Percentiles rank a stretch among this genome's conserved stretches.
These are phyloP conservation scores for Salicornia ramosissima DNA, from an alignment of 148 eudicot genomes.

Conservation along the genomic window DNA sequence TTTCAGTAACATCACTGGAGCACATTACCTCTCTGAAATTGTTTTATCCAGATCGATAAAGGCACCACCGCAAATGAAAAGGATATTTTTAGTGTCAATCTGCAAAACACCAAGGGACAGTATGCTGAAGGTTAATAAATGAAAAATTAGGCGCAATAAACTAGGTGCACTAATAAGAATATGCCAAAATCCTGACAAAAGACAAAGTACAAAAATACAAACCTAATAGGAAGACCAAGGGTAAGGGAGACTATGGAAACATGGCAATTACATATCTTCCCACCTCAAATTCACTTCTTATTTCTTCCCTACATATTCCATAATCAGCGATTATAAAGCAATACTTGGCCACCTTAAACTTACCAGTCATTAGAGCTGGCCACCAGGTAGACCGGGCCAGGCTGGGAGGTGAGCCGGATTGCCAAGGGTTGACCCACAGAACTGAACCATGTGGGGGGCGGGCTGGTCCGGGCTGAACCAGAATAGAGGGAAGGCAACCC, in stretches of 20 bases:
- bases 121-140: background rate
- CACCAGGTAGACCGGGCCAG: too few species aligned
- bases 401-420: too few species aligned
- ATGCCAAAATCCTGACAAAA: background rate
- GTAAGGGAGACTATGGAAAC: background rate
- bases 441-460: too few species aligned
- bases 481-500: too few species aligned
- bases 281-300: background rate
- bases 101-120: constrained; percentile 24
- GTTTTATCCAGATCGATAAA: constrained; percentile 92
- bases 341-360: background rate
- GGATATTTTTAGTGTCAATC: constrained; percentile 95
- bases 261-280: background rate
- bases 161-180: background rate
- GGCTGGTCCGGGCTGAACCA: too few species aligned
- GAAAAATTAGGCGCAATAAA: background rate
- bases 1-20: constrained; percentile 6
- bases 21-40: constrained; percentile 78
- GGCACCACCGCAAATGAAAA: constrained; percentile 94
- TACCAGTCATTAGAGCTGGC: background rate
- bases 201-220: background rate
- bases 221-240: background rate
- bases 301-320: background rate
- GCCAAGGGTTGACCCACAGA: too few species aligned
- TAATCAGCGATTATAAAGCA: background rate